Base-by-base conservation (phyloP, 371 early-diverging fungal genomes). In the Chytridium lagenaria region DNA sequence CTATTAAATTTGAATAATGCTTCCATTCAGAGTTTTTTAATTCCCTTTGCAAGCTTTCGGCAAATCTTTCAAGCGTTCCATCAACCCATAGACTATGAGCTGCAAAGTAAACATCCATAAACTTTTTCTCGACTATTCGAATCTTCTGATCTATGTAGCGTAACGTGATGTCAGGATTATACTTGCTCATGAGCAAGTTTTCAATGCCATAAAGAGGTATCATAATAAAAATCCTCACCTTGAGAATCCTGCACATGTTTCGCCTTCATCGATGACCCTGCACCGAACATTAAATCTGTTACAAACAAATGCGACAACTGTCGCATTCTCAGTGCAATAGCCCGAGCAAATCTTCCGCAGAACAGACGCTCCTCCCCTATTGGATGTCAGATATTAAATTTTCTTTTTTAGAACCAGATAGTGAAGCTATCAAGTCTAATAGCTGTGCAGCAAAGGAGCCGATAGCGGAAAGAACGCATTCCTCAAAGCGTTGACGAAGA, bases 41-140 rank as follows among this genome's bases (percentile, higher is more conserved):
- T 7, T 63, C 61, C 0, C 28, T 12, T 2, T 28, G 1, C 3
- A 75, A 59, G 0, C 16, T 23, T 2, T 0, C 26, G 16, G 36
- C 51, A 52, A 70, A 69, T 30, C 49, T 19, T n/a, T 10, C 30
- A 30, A 51, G 26, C 16, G 34, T 66, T 3, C 22, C 22, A 7
- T n/a, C 31, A 50, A 75, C 65, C 75, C 75, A 75, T n/a, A 57
- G 12, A 28, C 49, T 65, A 65, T 65, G 65, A 26, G 75, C 75
- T 2, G 52, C 37, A 3, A 52, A 3, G 36, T 75, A 71, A 7
- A 70, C 75, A 34, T 69, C 57, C 50, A 75, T 69, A 1, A 75
- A 63, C 7, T n/a, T 19, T 12, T 19, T 44, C 19, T 44, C 44
- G 19, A 44, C 44, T 12, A 44, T 44, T 19, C 44, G 7, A 12